Base-by-base conservation (phyloP, 1,284 basidiomycete genomes). In the Cystobasidium pallidum region DNA sequence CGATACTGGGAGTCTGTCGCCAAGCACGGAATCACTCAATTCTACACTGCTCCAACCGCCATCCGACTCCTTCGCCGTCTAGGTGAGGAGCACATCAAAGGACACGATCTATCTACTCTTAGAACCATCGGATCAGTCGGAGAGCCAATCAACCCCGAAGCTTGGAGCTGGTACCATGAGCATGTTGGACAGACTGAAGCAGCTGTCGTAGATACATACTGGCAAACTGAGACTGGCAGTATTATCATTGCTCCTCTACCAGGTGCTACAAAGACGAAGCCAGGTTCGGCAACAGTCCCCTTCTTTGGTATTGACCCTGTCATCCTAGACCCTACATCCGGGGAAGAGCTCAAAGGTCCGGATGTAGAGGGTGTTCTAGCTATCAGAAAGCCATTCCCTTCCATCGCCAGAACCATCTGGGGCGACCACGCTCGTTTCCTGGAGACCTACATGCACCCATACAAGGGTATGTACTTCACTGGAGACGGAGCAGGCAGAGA, bases 91-190 rank as follows among this genome's bases (percentile, higher is more conserved):
- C 90, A 94, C 80, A 91, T 95, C 75, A 86, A 91, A 80, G 84
- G 86, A 45, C 86, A 94, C 83, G 92, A 98, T 81, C 86, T 98
- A 41, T 88, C 85, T 77, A 87, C 87, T 39, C 83, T 99, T 73
- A 88, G 95, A 74, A 90, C 96, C 24, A 85, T 99, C 47, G 95
- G 95, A 36, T 89, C 86, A 72, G 95, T 99, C 67, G 96, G 95
- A 66, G 95, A 99, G 84, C 96, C 96, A 6, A 98, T 99, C 85
- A 98, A 98, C 83, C 94, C 95, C 32, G 95, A 98, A 82, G 96
- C 95, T 3, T 98, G 96, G 95, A 87, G 94, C 80, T 98, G 95
- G 95, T 97, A 95, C 84, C 91, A 92, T 82, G 92, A 97, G 79
- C 88, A 92, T 80, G 94, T 97, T 70, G 96, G 95, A 34, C 86